A percentile compares a stretch with the other conserved stretches of the same genome.
These are phyloP conservation scores for Pichia thaimueangensis DNA, from an alignment of 805 yeast species.

Conservation along the genomic window DNA sequence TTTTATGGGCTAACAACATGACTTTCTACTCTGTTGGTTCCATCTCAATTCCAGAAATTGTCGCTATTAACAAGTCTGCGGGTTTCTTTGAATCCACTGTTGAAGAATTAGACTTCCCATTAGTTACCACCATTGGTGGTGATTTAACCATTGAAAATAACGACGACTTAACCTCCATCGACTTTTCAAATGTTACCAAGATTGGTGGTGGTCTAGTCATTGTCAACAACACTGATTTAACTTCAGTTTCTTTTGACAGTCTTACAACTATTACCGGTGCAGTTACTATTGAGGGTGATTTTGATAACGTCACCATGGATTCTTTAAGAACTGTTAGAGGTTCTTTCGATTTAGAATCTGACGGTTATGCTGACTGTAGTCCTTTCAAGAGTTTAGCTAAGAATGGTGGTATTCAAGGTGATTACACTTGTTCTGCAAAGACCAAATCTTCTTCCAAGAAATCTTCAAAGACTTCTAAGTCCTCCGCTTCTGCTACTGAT, in stretches of 20 bases:
- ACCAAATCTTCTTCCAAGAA: slow-evolving; percentile 41
- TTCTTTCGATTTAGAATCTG: slow-evolving; percentile 78
- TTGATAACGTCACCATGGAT: slow-evolving; percentile 72
- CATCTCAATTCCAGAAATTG: slow-evolving; percentile 61
- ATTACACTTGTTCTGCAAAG: slow-evolving; percentile 71
- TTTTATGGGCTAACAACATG: slow-evolving; percentile 82
- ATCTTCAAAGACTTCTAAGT: slow-evolving; percentile 25
- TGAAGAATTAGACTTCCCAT: slow-evolving; percentile 45
- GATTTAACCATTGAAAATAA: slow-evolving; percentile 72
- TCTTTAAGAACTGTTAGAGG: slow-evolving; percentile 77
- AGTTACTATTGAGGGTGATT: slow-evolving; percentile 70
- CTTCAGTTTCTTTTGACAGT: slow-evolving; percentile 64
- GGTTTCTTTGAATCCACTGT: slow-evolving; percentile 73
- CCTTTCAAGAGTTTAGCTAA: slow-evolving; percentile 64
- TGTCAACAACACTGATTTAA: slow-evolving; percentile 75
- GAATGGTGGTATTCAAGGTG: slow-evolving; percentile 86
- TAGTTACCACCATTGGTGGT: slow-evolving; percentile 65
- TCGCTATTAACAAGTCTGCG: slow-evolving; percentile 71
- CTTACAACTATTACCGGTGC: slow-evolving; percentile 84
- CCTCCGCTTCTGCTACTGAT: slow-evolving; percentile 27
- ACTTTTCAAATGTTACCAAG: slow-evolving; percentile 61
- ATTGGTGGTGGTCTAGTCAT: slow-evolving; percentile 93
- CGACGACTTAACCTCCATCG: slow-evolving; percentile 59
- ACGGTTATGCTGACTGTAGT: slow-evolving; percentile 75
- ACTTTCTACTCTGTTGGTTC: slow-evolving; percentile 76